Percentiles rank a stretch among this genome's conserved stretches.
Evolutionary conservation across 2,329 filamentous ascomycete species (phyloP).

Genomic region (Fusarium nodosum): DNA sequence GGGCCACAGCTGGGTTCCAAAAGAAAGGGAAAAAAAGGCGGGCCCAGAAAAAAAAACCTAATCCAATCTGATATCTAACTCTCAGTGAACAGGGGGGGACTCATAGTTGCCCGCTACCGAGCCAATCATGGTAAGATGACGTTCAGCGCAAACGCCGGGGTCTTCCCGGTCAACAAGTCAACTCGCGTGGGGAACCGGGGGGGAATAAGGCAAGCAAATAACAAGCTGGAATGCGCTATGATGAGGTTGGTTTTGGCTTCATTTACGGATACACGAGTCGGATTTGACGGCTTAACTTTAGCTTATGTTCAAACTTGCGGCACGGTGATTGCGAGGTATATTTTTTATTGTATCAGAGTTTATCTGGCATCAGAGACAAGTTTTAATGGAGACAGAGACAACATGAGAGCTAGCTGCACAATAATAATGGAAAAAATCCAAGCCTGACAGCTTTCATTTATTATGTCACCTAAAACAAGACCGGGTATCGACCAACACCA

Average conservation of each 20-base stretch:
- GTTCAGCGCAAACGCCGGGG: conserved; percentile 51
- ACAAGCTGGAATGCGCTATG: background rate
- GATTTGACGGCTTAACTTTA: background rate
- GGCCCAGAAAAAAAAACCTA: conserved; percentile 43
- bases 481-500: conserved; percentile 41
- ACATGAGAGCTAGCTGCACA: background rate
- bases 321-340: background rate
- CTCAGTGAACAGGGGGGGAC: conserved; percentile 51
- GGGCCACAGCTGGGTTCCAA: conserved; percentile 23
- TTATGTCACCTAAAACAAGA: background rate
- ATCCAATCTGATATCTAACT: conserved; percentile 56
- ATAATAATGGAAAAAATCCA: background rate
- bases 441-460: background rate
- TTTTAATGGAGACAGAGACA: background rate
- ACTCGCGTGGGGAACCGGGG: conserved; percentile 47
- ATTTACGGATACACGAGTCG: background rate
- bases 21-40: conserved; percentile 29
- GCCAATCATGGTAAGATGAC: conserved; percentile 55
- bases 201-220: conserved; percentile 12
- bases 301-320: background rate
- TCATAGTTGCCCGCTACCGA: conserved; percentile 46
- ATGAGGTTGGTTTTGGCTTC: conserved; percentile 14
- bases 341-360: background rate
- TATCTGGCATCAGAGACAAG: background rate
- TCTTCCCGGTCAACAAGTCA: conserved; percentile 42